phyloP scores from a whole-genome alignment of 768 basidiomycete genomes.

The Leccinum olivaceopallidum region DNA sequence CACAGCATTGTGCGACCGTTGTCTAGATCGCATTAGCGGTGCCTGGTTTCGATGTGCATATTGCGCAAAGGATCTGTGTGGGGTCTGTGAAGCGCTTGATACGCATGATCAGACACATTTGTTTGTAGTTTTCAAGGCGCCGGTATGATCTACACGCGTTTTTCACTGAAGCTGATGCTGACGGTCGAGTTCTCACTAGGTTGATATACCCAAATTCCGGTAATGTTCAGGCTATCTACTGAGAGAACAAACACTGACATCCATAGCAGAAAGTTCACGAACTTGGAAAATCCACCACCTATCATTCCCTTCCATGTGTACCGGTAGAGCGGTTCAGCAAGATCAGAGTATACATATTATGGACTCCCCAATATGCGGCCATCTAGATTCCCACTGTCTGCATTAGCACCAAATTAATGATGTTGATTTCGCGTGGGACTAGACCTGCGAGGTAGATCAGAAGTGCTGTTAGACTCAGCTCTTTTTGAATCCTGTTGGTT shows the following conservation, averaged over 20 bases:
- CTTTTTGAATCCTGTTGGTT: constrained; percentile 33
- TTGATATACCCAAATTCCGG: constrained; percentile 77
- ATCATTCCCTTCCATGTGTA: constrained; percentile 67
- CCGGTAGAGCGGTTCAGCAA: constrained; percentile 26
- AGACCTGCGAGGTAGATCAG: not conserved
- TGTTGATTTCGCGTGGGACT: not conserved
- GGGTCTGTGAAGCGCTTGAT: constrained; percentile 75
- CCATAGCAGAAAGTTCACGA: constrained; percentile 47
- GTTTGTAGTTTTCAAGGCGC: constrained; percentile 87
- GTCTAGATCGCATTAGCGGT: constrained; percentile 79
- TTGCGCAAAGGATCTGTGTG: constrained; percentile 86
- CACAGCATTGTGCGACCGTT: constrained; percentile 82
- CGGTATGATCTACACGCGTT: constrained; percentile 42
- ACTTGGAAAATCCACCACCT: constrained; percentile 62
- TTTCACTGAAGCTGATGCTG: constrained; percentile 2
- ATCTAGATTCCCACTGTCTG: constrained; percentile 1
- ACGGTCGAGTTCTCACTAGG: constrained; percentile 36
- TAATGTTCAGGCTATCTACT: constrained; percentile 33
- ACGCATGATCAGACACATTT: constrained; percentile 82
- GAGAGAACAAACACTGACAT: constrained; percentile 11
- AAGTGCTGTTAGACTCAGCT: constrained; percentile 19
- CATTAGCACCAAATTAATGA: constrained; percentile 8
- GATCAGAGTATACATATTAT: constrained; percentile 9
- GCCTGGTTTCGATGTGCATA: constrained; percentile 92
- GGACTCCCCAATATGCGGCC: not conserved